Base-by-base conservation (phyloP, 2,329 filamentous ascomycete species). In the Hypoxylon sp. region DNA sequence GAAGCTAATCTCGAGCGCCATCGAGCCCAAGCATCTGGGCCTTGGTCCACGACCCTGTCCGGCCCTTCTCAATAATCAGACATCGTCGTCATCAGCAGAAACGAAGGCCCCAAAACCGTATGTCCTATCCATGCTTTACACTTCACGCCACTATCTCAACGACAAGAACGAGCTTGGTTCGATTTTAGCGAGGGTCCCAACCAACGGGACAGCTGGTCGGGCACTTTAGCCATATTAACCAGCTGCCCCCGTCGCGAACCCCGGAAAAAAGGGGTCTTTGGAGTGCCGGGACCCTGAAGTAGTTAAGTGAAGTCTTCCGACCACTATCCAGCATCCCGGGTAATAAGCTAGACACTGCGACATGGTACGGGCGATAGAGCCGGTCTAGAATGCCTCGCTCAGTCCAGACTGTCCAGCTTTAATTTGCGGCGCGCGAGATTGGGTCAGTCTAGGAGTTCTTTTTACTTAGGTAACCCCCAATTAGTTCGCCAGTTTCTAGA, bases 371-470 rank as follows among this genome's bases (percentile, higher is more conserved):
- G 49, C 23, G 52, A 64, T 38, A 64, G 48, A 55, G 23, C 38
- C 41, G 68, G 73, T 72, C 72, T 76, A 71, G 73, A 72, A 65
- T 69, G 63, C 41, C 67, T 64, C 69, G 65, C 66, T 59, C 66
- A 74, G 72, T 75, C 74, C 73, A 75, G 74, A 70, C 59, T n/a
- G 67, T 68, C 67, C 67, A 68, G 71, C 60, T 64, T 60, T 65
- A 68, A 73, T 74, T 71, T 72, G 67, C 41, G 58, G 49, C 55
- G 21, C 28, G 49, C 49, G 64, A 66, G 64, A 65, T 55, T 67
- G 61, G 53, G 46, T 61, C 48, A 49, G 43, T 63, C 59, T 49
- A 56, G 43, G 55, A 61, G 48, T 19, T 49, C 17, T 36, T 32
- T 17, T n/a, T 53, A 14, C 10, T 13, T 50, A 43, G 48, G 46